Evolutionary conservation across 2,329 filamentous ascomycete species (phyloP), one percentile per base, ranked within the genome.

Genomic region (Penicillium nordicum): DNA sequence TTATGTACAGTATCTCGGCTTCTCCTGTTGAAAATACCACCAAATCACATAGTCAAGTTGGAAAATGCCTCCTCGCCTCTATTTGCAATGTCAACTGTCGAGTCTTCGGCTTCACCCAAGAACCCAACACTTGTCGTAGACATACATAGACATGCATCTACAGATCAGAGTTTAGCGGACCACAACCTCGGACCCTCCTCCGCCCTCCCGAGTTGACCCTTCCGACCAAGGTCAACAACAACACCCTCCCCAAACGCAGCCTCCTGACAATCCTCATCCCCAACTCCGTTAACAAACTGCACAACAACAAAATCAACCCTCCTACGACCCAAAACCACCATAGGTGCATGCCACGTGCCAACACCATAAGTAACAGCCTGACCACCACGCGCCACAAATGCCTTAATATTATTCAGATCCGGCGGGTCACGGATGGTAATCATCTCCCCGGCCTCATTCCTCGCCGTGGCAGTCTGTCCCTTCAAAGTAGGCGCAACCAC

Each of bases 261-360:
- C 74, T 96, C 87, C 78, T 99, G 91, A 67, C 91, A 96, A 74
- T 99, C 94, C 76, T 97, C 93, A 1, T 82, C 76, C 0, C 77
- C 83, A 12, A 94, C 87, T 2, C 89, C 92, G 73, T 95, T 97
- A 34, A 87, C 86, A 77, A 89, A 94, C 77, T 97, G 93, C 63
- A 89, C 84, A 2, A 97, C 93, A 5, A 96, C 84, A 73, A 97
- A 97, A 70, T 94, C 90, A 46, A 97, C 79, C 21, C 86, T 80
- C 52, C 79, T 76, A 43, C 76, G 72, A 0, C 92, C 92, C 47
- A 97, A 74, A 16, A 90, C 92, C 14, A 92, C 89, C 93, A 99
- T 97, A 0, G 94, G 94, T 59, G 93, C 92, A 78, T 99, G 94
- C 93, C 88, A 99, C 52, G 92, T 97, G 5, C 91, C 94, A 1